These are phyloP conservation scores for Vaccinium vitisidaea DNA, from an alignment of 148 eudicot species.

Conservation along the genomic window DNA sequence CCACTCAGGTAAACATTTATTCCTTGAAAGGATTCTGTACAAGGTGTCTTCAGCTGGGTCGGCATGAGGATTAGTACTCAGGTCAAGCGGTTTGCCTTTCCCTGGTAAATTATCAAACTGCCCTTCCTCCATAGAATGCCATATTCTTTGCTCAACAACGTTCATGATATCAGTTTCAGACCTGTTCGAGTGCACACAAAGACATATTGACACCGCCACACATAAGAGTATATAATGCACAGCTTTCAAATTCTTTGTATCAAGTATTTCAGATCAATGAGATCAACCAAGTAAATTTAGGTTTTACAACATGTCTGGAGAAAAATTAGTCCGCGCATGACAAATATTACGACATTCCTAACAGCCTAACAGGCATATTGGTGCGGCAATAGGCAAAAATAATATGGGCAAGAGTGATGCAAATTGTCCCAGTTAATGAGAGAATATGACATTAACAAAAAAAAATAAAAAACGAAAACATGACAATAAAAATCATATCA, in stretches of 20 bases:
- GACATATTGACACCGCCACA: background rate
- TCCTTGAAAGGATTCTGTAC: constrained; percentile 74
- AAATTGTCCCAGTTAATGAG: background rate
- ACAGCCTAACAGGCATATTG: background rate
- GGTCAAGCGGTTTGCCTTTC: constrained; percentile 81
- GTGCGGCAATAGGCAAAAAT: background rate
- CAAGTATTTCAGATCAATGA: background rate
- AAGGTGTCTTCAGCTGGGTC: constrained; percentile 91
- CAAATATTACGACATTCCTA: background rate
- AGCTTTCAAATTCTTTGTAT: background rate
- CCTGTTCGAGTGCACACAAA: constrained; percentile 28
- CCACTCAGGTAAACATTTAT: constrained; percentile 91
- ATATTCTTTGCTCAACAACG: constrained; percentile 83
- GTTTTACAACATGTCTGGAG: background rate
- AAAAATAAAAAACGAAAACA: background rate
- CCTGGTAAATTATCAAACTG: constrained; percentile 86
- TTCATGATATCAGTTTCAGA: constrained; percentile 79
- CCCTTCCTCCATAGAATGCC: constrained; percentile 94
- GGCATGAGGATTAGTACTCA: constrained; percentile 69
- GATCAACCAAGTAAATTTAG: background rate
- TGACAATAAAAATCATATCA: background rate
- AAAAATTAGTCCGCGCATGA: background rate
- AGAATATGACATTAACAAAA: background rate
- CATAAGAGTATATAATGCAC: background rate
- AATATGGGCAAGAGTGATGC: background rate